Base-by-base conservation (phyloP, 2,329 filamentous ascomycete species). In the Talaromyces albobiverticillius region DNA sequence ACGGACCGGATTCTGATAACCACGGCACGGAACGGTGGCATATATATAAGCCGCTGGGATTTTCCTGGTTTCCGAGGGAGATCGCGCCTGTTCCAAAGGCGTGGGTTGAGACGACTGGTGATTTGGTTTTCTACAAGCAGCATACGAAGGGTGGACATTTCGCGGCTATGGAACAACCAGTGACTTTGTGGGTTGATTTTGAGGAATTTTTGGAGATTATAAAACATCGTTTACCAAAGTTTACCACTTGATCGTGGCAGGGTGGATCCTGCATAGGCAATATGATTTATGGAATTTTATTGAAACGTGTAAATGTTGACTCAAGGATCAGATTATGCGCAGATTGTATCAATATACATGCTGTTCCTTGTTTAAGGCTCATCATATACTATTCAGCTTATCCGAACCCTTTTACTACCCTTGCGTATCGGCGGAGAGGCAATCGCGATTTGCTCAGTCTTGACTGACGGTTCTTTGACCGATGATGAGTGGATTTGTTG, bases 61-160 rank as follows among this genome's bases (percentile, higher is more conserved):
- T 58, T 40, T 59, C 59, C 2, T 58, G 43, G 26, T 61, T 55
- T 53, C 55, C 59, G 0, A 38, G 51, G n/a, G 60, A 62, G 32
- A 13, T 62, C 16, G 41, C 47, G 23, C 60, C 60, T 3, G 54
- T 61, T n/a, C 60, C 60, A n/a, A 22, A n/a, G 42, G 42, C 43
- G 1, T 62, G 60, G 58, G 60, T 55, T 10, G 53, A 31, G 38
- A 59, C 48, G 38, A 59, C 56, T 8, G 58, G 61, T 8, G 56
- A 62, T 41, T 46, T 62, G 13, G 60, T 62, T 8, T 60, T 36
- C 26, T 56, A 46, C 36, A 38, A 34, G 7, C 9, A 56, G 40
- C 60, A 61, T 32, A 52, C 51, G 49, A 79, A 10, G 10, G 26
- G 79, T 13, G 79, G 79, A 0, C 79, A 80, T 63, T 80, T 80